phyloP scores from a whole-genome alignment of 1,284 basidiomycete genomes.

The Ustilago hordei region DNA sequence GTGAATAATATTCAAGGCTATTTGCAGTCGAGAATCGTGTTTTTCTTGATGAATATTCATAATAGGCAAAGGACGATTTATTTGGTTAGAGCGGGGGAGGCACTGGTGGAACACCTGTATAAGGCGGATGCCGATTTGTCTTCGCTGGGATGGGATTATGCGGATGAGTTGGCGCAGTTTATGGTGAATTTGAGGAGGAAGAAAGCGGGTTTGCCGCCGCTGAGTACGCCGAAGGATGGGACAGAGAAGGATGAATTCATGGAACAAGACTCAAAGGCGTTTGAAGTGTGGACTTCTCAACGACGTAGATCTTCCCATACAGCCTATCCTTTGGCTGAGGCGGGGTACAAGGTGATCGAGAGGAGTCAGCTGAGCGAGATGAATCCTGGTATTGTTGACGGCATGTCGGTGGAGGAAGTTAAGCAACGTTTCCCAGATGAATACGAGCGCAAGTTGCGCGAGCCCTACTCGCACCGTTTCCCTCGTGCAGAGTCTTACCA shows the following conservation, averaged over 20 bases:
- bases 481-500: conserved; percentile 79
- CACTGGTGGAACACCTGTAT: conserved; percentile 95
- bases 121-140: conserved; percentile 98
- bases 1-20: conserved; percentile 85
- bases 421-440: conserved; percentile 91
- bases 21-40: conserved; percentile 87
- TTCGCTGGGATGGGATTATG: conserved; percentile 93
- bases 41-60: conserved; percentile 99
- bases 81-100: conserved; percentile 67
- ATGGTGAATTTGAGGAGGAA: conserved; percentile 61
- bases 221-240: conserved; percentile 3
- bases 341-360: conserved; percentile 80
- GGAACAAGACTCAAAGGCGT: conserved; percentile 38
- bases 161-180: conserved; percentile 74
- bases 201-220: conserved; percentile 35
- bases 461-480: conserved; percentile 88
- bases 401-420: conserved; percentile 89
- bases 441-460: conserved; percentile 89
- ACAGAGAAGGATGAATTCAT: conserved; percentile 29
- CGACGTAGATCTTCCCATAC: conserved; percentile 92
- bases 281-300: conserved; percentile 95
- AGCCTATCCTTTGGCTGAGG: conserved; percentile 88
- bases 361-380: conserved; percentile 97
- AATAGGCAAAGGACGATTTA: conserved; percentile 85
- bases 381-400: conserved; percentile 86